These are phyloP conservation scores for Polytrichum commune DNA, from an alignment of 225 moss, liverwort and hornwort species.

Conservation along the genomic window DNA sequence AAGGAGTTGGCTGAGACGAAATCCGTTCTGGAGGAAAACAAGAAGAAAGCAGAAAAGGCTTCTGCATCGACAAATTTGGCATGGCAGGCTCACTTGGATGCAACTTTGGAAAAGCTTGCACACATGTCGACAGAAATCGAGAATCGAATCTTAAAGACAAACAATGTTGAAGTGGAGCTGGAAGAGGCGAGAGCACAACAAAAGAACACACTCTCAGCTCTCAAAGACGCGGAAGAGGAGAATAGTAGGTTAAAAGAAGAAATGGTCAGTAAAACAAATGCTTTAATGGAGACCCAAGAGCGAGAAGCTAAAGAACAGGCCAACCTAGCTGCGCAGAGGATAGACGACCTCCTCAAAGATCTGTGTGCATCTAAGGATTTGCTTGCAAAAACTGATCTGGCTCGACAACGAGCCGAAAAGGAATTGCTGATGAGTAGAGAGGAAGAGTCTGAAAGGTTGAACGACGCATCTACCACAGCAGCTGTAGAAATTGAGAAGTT, in stretches of 20 bases:
- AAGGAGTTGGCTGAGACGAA: constrained; percentile 15
- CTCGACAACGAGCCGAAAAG: constrained; percentile 13
- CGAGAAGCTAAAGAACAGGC: constrained; percentile 15
- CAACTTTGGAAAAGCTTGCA: constrained; percentile 12
- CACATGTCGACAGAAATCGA: constrained; percentile 19
- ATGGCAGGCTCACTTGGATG: constrained; percentile 19
- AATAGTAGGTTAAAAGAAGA: constrained; percentile 10
- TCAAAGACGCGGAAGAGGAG: constrained; percentile 14
- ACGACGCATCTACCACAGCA: constrained; percentile 4
- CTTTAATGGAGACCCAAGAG: constrained; percentile 10
- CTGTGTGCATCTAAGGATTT: constrained; percentile 27
- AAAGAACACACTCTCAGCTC: background rate
- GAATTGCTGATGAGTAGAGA: constrained; percentile 13
- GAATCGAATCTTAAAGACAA: constrained; percentile 2
- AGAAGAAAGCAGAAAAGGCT: background rate
- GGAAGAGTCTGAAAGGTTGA: constrained; percentile 4
- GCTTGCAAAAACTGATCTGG: constrained; percentile 22
- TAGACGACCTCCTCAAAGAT: constrained; percentile 17
- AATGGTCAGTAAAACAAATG: constrained; percentile 12
- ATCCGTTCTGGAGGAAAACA: background rate
- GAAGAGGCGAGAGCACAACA: constrained; percentile 7
- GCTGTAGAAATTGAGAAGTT: constrained; percentile 20
- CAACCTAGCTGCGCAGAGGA: background rate
- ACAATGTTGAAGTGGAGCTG: constrained; percentile 8
- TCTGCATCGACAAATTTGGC: background rate